Evolutionary conservation across 2,329 filamentous ascomycete species (phyloP).

Genomic region (Cryphonectria japonica): DNA sequence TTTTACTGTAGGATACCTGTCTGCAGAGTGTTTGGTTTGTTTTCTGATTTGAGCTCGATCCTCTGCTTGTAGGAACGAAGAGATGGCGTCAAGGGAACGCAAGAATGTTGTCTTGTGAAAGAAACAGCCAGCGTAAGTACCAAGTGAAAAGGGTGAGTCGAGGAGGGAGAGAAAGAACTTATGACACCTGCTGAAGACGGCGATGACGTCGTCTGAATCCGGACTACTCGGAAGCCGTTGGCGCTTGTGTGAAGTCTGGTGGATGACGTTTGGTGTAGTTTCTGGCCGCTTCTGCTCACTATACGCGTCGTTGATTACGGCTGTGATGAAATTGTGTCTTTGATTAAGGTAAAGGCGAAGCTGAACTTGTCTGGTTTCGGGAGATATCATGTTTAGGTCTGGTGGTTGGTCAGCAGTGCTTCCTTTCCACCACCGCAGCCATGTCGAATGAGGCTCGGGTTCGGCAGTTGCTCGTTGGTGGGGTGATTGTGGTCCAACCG

Average conservation of each 20-base stretch:
- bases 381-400: not conserved
- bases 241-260: conserved; percentile 3
- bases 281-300: not conserved
- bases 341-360: not conserved
- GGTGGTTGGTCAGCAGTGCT: not conserved
- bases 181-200: conserved; percentile 7
- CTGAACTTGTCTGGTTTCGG: not conserved
- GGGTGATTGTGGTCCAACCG: conserved; percentile 21
- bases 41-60: not conserved
- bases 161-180: not conserved
- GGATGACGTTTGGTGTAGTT: not conserved
- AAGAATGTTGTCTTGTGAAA: not conserved
- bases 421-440: conserved; percentile 1
- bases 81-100: not conserved
- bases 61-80: not conserved
- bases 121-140: not conserved
- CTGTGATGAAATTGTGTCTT: not conserved
- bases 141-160: not conserved
- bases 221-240: conserved; percentile 1
- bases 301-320: not conserved
- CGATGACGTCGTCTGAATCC: conserved; percentile 20
- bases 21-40: not conserved
- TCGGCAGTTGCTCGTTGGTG: conserved; percentile 20
- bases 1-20: not conserved
- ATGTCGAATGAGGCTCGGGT: not conserved